Conservation (phyloP, 2,329 filamentous ascomycete genomes). For the Fusarium sp. region DNA sequence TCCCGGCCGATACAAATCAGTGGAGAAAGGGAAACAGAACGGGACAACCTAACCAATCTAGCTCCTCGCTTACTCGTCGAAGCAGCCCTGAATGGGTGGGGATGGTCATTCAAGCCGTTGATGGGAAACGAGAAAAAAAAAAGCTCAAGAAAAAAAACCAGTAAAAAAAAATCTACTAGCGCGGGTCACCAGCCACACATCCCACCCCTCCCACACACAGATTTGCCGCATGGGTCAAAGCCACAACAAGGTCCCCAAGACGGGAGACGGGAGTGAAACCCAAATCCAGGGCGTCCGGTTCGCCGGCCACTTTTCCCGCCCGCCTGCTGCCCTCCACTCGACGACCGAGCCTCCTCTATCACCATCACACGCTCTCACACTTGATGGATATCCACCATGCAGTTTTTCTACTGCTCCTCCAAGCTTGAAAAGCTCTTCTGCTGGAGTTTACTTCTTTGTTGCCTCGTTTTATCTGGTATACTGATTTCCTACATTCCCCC, state of each 20-base stretch:
- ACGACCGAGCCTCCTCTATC: conserved; percentile 32
- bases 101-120: not conserved
- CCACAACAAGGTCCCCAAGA: not conserved
- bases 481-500: not conserved
- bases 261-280: not conserved
- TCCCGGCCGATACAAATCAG: not conserved
- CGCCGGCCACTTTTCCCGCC: conserved; percentile 39
- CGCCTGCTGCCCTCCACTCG: conserved; percentile 20
- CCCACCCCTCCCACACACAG: not conserved
- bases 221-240: not conserved
- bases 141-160: not conserved
- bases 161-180: not conserved
- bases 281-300: conserved; percentile 39
- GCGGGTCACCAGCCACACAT: not conserved
- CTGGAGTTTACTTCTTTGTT: too few relatives aligned
- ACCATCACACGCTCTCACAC: conserved; percentile 24
- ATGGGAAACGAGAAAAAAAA: not conserved
- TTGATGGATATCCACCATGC: conserved; percentile 16
- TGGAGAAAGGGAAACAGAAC: not conserved
- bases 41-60: not conserved
- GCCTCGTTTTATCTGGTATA: not conserved
- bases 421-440: too few relatives aligned
- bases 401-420: not conserved
- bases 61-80: not conserved
- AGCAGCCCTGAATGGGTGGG: not conserved